Evolutionary conservation across 1,139 yeast species (phyloP), one percentile per base, ranked within the genome.

Genomic region (Protomyces macrosporus): DNA sequence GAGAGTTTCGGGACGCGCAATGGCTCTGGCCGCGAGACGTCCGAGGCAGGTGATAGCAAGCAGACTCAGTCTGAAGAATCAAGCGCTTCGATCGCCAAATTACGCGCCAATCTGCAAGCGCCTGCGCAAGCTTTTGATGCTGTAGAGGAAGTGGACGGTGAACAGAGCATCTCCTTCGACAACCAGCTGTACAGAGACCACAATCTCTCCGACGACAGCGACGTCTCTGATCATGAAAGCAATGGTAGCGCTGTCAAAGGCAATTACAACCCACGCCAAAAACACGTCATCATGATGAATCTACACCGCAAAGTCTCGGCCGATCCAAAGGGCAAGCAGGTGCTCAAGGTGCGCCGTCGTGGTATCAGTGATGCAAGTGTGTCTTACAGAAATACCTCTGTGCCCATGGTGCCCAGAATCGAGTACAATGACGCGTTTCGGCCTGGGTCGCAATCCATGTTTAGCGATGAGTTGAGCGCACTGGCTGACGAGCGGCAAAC

Each of bases 311-410:
- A 33, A n/a, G 53, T 58, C 14, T 32, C 62, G 2, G 62, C 53
- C 6, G 62, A 58, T 16, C 56, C 62, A 23, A 52, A 58, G 45
- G 53, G 53, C 53, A 42, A 14, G 48, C 45, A 58, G 30, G 42
- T 51, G 45, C 45, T 58, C 52, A 55, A 55, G 4, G 37, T 58
- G 1, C 16, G 62, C 14, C 45, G 62, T 9, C 62, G 62, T 14
- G 62, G 62, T 34, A 58, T 52, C 33, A 58, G 62, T 42, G 62
- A 58, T 23, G 53, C 62, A n/a, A 30, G 56, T 6, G 56, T 58
- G 12, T 7, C 62, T 10, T 58, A 58, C 37, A 34, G 53, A 34
- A 37, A 45, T 40, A 6, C 45, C 12, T n/a, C 36, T n/a, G 35
- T 50, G 37, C 55, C 60, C 3, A 37, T 37, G 36, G 48, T 50